Conservation (phyloP, 768 basidiomycete genomes). For the Hemileccinum impolitum region DNA sequence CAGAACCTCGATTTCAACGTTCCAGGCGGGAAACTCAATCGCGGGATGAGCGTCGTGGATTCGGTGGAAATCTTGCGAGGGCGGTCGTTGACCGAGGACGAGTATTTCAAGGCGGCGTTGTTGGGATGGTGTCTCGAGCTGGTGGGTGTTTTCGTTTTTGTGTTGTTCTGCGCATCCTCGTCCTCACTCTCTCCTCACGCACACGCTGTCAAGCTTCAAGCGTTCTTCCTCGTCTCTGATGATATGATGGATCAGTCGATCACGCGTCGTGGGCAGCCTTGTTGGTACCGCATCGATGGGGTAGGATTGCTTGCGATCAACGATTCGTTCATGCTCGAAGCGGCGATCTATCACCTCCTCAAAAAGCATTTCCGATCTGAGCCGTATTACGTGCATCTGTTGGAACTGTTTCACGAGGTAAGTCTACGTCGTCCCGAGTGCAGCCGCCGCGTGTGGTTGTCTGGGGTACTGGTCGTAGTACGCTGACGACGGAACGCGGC, state of each 20-base stretch:
- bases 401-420: slow-evolving; percentile 90
- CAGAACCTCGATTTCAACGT: slow-evolving; percentile 91
- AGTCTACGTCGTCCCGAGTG: slow-evolving; percentile 38
- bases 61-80: slow-evolving; percentile 86
- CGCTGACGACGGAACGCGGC: no score
- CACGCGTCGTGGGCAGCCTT: slow-evolving; percentile 91
- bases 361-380: slow-evolving; percentile 82
- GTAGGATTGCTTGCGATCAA: slow-evolving; percentile 85
- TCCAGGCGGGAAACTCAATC: slow-evolving; percentile 95
- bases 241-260: slow-evolving; percentile 97
- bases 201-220: slow-evolving; percentile 68
- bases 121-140: slow-evolving; percentile 96
- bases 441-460: no score
- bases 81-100: slow-evolving; percentile 64
- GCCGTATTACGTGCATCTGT: slow-evolving; percentile 79
- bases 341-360: slow-evolving; percentile 87
- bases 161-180: no score
- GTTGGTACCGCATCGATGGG: slow-evolving; percentile 77
- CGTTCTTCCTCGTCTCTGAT: slow-evolving; percentile 93
- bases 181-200: no score
- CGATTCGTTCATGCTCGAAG: slow-evolving; percentile 95
- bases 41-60: slow-evolving; percentile 95
- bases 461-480: no score
- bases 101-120: slow-evolving; percentile 85
- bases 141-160: slow-evolving; percentile 50